Percentiles rank a stretch among this genome's conserved stretches.
These are phyloP conservation scores for Heritiera fomes DNA, from an alignment of 345 rosid genomes.

Conservation along the genomic window DNA sequence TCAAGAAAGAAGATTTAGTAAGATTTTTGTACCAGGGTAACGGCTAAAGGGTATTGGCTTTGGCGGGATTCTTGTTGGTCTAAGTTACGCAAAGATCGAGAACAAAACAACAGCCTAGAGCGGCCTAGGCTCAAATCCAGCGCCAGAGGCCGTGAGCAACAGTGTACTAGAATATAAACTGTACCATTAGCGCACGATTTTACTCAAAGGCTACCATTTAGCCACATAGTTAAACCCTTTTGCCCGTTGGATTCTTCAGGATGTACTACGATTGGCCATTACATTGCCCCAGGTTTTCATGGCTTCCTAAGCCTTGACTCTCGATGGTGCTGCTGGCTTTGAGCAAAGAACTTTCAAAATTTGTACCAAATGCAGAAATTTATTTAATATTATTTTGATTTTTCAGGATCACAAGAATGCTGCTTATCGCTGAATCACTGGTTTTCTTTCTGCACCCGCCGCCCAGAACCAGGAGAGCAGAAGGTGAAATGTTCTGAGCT, in stretches of 20 bases:
- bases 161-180: neutral
- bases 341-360: neutral
- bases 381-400: neutral
- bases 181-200: no score
- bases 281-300: neutral
- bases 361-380: neutral
- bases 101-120: neutral
- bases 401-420: neutral
- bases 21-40: neutral
- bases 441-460: neutral
- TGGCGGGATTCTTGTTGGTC: constrained; percentile 6
- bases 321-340: neutral
- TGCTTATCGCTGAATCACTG: neutral
- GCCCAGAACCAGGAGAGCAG: neutral
- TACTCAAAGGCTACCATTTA: no score
- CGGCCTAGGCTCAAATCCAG: constrained; percentile 13
- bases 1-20: neutral
- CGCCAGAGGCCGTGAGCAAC: neutral
- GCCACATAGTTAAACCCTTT: neutral
- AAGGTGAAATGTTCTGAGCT: neutral
- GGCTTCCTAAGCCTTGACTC: neutral
- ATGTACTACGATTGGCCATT: neutral
- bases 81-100: neutral
- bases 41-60: neutral
- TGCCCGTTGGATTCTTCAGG: constrained; percentile 7